Base-by-base conservation (phyloP, 257 asterid genomes). In the Lycium barbarum region DNA sequence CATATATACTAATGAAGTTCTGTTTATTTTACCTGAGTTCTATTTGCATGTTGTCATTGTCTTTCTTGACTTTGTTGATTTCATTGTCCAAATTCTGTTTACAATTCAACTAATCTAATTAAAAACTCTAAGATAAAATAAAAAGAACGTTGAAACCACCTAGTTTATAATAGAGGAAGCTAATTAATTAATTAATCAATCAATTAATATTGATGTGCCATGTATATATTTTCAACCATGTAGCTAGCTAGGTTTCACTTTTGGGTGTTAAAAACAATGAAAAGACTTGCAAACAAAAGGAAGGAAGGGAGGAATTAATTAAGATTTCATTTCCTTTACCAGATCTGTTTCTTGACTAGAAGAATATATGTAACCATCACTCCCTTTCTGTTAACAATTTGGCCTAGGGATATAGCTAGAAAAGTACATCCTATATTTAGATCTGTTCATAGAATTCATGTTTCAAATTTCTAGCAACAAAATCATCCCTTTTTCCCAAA, bases 31-130 rank as follows among this genome's bases (percentile, higher is more conserved):
- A 93, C 99, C 97, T 95, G 87, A 95, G 98, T 90, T 96, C 92
- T 89, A 93, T 91, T 93, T 95, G 98, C 95, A 95, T 95, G 93
- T 89, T 89, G 86, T 95, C 99, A 88, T 95, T 96, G 89, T 96
- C 99, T 88, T 95, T 96, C 97, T 95, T 95, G 94, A 95, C 70
- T 86, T 95, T 85, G 85, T 93, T 92, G 89, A 96, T 96, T 88
- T 96, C 99, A 88, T 95, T 95, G 92, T 92, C 93, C 89, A 96
- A 81, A 78, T 91, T 91, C 97, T 96, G 95, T 84, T 63, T 18
- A 15, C 67, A 62, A 80, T 13, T 33, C n/a, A 40, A 51, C 49
- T 20, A 76, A 49, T n/a, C 53, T 36, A 12, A 2, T 17, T 17
- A n/a, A 49, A 62, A 17, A 45, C 33, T 55, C 9, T 3, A 18